These are phyloP conservation scores for Dioscorea zingiberensis DNA, from an alignment of 106 monocot genomes.

Conservation along the genomic window DNA sequence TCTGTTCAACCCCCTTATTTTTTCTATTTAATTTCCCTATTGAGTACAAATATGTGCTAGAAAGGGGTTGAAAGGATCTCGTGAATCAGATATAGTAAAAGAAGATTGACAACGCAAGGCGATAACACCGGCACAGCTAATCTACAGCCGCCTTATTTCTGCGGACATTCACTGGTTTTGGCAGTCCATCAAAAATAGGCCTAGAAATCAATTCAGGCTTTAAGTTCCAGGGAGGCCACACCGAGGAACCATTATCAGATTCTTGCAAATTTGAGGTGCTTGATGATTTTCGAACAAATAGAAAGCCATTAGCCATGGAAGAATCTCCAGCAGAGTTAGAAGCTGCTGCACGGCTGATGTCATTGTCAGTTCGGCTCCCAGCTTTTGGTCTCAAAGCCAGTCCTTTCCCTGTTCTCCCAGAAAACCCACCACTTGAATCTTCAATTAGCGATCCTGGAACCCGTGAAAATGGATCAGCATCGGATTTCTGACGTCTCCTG, in stretches of 20 bases:
- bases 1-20: not conserved
- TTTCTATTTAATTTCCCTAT: not conserved
- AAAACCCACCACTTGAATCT: slow-evolving; percentile 23
- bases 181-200: slow-evolving; percentile 62
- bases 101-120: not conserved
- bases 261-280: slow-evolving; percentile 74
- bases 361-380: slow-evolving; percentile 39
- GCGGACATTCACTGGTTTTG: slow-evolving; percentile 25
- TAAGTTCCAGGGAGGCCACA: slow-evolving; percentile 42
- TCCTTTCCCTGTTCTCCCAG: slow-evolving; percentile 48
- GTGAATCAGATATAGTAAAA: not conserved
- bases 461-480: slow-evolving; percentile 1
- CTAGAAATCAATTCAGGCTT: slow-evolving; percentile 39
- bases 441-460: slow-evolving; percentile 9
- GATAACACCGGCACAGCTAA: slow-evolving; percentile 8
- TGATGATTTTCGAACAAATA: slow-evolving; percentile 51
- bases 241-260: slow-evolving; percentile 31
- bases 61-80: not conserved
- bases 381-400: slow-evolving; percentile 55
- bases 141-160: slow-evolving; percentile 74
- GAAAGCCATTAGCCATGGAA: slow-evolving; percentile 33
- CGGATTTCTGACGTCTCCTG: slow-evolving; percentile 60
- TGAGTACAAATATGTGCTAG: not conserved
- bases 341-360: slow-evolving; percentile 22
- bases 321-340: slow-evolving; percentile 15